Evolutionary conservation across 2,329 filamentous ascomycete genomes (phyloP).

Genomic region (Tolypocladium paradoxum): DNA sequence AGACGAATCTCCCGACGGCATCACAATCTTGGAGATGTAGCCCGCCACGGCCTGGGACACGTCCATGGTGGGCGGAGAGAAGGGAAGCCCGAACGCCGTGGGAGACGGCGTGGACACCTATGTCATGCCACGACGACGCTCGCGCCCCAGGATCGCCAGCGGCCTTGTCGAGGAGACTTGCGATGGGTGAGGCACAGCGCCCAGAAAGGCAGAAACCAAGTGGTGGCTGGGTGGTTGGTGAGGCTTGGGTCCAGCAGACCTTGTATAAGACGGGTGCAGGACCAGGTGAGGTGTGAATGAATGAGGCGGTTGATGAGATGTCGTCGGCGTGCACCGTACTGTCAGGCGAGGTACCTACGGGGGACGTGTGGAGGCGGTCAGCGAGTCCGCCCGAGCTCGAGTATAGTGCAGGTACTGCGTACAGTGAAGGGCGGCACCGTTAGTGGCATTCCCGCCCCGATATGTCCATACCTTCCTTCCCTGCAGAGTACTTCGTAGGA

Average conservation of each 20-base stretch:
- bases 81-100: neutral
- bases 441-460: neutral
- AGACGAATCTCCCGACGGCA: slow-evolving; percentile 55
- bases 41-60: slow-evolving; percentile 84
- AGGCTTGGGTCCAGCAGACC: neutral
- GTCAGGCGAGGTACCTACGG: neutral
- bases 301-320: neutral
- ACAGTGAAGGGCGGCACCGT: neutral
- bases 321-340: neutral
- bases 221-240: neutral
- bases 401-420: neutral
- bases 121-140: slow-evolving; percentile 2
- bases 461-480: neutral
- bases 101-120: neutral
- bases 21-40: slow-evolving; percentile 95
- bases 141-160: neutral
- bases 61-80: slow-evolving; percentile 59
- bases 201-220: neutral
- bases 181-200: neutral
- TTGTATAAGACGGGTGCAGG: neutral
- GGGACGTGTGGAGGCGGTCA: neutral
- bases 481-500: no score
- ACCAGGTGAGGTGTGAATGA: neutral
- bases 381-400: neutral
- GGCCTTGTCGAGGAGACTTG: neutral